Base-by-base conservation (phyloP, 371 early-diverging fungal genomes). In the Quaeritorhiza haematococci region DNA sequence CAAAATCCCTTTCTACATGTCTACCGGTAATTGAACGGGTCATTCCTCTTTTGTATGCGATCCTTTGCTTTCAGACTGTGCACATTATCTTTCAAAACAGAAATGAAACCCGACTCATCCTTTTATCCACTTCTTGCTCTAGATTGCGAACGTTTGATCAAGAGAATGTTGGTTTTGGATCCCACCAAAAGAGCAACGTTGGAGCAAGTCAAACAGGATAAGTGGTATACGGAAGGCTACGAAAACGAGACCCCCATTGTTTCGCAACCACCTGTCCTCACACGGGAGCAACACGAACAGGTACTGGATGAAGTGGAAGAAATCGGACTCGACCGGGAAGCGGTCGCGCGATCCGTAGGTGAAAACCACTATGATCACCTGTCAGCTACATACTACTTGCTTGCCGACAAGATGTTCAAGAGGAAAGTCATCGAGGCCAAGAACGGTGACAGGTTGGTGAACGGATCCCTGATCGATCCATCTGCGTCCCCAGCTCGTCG, bases 1-100 rank as follows among this genome's bases (percentile, higher is more conserved):
- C 55, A 71, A 71, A 55, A 62, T 78, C 10, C 82, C 82, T 21
- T 76, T 76, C 49, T 78, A 74, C 62, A 75, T 80, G 74, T 75
- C 76, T 8, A 63, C 69, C 44, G 75, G 77, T 77, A 54, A 52
- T 55, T 55, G 27, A 46, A 21, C 10, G n/a, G 19, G 27, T 15
- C 8, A 46, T 5, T 55, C 29, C 8, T 7, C 45, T 13, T 8
- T 15, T 53, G 41, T 46, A 50, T 54, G 15, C 19, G 23, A 19
- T 54, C 38, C 38, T 38, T 38, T 38, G 10, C 38, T 38, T 13
- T n/a, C n/a, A n/a, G n/a, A n/a, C n/a, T n/a, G n/a, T n/a, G n/a
- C n/a, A n/a, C n/a, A n/a, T n/a, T n/a, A n/a, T n/a, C n/a, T n/a
- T n/a, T n/a, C n/a, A n/a, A n/a, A n/a, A n/a, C n/a, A n/a, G n/a